Base-by-base conservation (phyloP, 2,329 filamentous ascomycete species). In the Neurospora sp. region DNA sequence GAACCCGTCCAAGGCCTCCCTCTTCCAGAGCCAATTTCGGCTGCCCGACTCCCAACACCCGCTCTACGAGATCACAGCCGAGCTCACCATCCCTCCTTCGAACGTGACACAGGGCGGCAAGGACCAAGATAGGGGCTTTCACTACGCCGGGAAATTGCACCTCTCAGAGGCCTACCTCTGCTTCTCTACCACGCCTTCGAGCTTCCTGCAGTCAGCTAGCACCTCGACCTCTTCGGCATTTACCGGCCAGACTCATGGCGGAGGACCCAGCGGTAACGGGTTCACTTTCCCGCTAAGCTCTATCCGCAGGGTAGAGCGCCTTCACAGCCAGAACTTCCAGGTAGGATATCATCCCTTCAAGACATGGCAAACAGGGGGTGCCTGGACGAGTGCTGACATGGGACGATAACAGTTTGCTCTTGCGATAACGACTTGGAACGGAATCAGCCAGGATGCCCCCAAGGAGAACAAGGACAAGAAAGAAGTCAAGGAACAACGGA, bases 11-110 rank as follows among this genome's bases (percentile, higher is more conserved):
- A 98, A 97, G 83, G 90, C 93, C 70, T 91, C 91, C 68, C 88
- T 98, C 71, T 99, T 98, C 83, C 93, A 96, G 82, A 91, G 91
- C 80, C 96, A 99, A 82, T 99, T 99, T 84, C 93, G 96, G 74
- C 90, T 99, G 40, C 96, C 96, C 66, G 89, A 93, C 78, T 91
- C 93, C 46, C 95, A 99, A 82, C 94, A 92, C 73, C 96, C 96
- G 70, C 87, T 98, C 70, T 93, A 96, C 82, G 96, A 99, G 84
- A 97, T 99, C 82, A 93, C 92, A 72, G 94, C 96, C 78, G 96
- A 99, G 84, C 88, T 99, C 71, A 96, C 93, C 70, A 92, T 99
- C 71, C 90, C 91, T 69, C 89, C 88, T 72, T 88, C 88, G 73
- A 92, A 90, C 80, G 86, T 84, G 75, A 89, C 86, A 72, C 87